Percentiles rank a stretch among this genome's conserved stretches.
phyloP scores from a whole-genome alignment of 192 early-diverging fungal species.

The Backusella morwellensis region DNA sequence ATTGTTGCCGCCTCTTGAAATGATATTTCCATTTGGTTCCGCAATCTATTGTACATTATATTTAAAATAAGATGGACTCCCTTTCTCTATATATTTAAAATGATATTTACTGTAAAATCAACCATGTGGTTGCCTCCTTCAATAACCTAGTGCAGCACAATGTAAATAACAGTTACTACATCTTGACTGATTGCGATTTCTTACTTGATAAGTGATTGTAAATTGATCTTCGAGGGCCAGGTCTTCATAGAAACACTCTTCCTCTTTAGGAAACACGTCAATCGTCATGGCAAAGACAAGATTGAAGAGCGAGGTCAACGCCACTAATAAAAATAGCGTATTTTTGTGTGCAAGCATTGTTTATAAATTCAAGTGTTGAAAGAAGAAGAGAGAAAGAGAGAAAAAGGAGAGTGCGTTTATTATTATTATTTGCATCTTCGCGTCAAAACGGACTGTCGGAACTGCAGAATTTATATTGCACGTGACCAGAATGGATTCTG shows the following conservation, averaged over 20 bases:
- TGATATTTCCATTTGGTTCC: conserved; percentile 39
- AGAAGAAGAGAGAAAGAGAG: too few species aligned
- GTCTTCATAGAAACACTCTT: conserved; percentile 67
- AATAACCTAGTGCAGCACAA: conserved; percentile 39
- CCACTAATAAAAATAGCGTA: neutral
- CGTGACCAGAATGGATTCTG: too few species aligned
- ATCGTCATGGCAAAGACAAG: neutral
- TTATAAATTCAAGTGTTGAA: too few species aligned
- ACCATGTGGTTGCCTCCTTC: conserved; percentile 64
- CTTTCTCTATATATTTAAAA: neutral
- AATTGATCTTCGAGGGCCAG: conserved; percentile 56
- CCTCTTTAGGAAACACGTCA: conserved; percentile 20
- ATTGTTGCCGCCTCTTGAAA: conserved; percentile 33
- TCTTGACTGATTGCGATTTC: neutral
- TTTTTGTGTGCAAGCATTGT: neutral
- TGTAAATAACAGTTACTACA: neutral
- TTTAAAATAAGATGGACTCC: neutral
- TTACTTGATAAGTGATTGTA: conserved; percentile 61
- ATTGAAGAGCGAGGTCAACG: neutral
- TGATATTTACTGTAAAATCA: conserved; percentile 59
- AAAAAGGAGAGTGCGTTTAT: too few species aligned
- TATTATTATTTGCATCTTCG: too few species aligned
- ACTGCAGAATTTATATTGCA: too few species aligned
- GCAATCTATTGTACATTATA: conserved; percentile 34
- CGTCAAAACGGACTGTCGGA: too few species aligned